phyloP scores from a whole-genome alignment of 2,329 filamentous ascomycete species.

The Dothistroma pini region DNA sequence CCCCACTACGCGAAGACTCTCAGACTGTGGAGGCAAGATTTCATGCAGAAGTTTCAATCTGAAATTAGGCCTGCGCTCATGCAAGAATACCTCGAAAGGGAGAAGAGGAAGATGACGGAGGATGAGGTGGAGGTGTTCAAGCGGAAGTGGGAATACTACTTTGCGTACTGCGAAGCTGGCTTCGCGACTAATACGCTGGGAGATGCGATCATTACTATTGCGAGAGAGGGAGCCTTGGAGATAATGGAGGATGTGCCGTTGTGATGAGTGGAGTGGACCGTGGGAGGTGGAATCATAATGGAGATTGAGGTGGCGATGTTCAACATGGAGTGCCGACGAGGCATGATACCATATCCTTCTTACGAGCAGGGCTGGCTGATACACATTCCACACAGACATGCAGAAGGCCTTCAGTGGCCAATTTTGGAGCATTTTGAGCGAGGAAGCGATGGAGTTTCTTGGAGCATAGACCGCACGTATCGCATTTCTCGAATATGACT shows the following conservation, averaged over 20 bases:
- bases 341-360: neutral
- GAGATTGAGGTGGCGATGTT: neutral
- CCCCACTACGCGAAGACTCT: conserved; percentile 69
- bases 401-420: neutral
- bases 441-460: neutral
- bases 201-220: conserved; percentile 69
- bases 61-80: conserved; percentile 59
- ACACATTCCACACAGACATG: neutral
- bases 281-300: neutral
- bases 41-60: conserved; percentile 59
- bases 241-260: conserved; percentile 68
- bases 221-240: conserved; percentile 60
- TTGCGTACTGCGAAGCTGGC: conserved; percentile 70
- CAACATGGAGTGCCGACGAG: neutral
- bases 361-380: neutral
- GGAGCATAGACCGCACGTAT: neutral
- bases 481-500: neutral
- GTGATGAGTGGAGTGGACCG: conserved; percentile 34
- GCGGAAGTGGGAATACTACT: conserved; percentile 75
- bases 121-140: conserved; percentile 64
- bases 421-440: neutral
- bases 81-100: conserved; percentile 46
- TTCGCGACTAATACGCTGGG: conserved; percentile 69
- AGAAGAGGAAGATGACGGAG: conserved; percentile 50
- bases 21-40: conserved; percentile 64